These are phyloP conservation scores for Echinochloa phyllopogon DNA, from an alignment of 176 grass and related monocot genomes.

Conservation along the genomic window DNA sequence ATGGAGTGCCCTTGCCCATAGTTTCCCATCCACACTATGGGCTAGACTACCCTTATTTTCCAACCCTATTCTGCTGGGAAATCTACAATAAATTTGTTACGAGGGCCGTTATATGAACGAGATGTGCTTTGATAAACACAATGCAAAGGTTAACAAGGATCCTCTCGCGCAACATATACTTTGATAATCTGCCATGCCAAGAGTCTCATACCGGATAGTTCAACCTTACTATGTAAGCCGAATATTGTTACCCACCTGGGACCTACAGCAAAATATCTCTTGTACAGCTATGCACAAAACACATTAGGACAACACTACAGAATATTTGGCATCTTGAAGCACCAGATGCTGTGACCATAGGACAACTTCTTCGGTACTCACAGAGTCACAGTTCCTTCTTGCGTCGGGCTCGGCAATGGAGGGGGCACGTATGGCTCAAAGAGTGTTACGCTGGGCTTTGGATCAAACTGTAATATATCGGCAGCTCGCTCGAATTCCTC, in stretches of 20 bases:
- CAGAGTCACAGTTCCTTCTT: constrained; percentile 9
- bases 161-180: background rate
- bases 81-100: no score
- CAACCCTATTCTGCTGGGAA: no score
- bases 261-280: constrained; percentile 38
- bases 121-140: background rate
- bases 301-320: background rate
- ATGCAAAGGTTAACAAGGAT: background rate
- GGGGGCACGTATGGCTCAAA: constrained; percentile 73
- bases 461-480: constrained; percentile 78
- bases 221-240: constrained; percentile 6
- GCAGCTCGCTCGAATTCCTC: constrained; percentile 97
- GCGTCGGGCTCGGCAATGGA: constrained; percentile 1
- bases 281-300: constrained; percentile 51
- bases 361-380: constrained; percentile 9
- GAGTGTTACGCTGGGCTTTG: constrained; percentile 62
- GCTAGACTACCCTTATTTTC: no score
- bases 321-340: background rate
- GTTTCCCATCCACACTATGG: no score
- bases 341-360: constrained; percentile 3
- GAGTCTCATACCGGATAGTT: background rate
- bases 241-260: background rate
- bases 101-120: background rate
- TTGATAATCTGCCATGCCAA: background rate
- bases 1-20: no score